Conservation (phyloP, 2,329 filamentous ascomycete species). For the Sporothrix schenckii region DNA sequence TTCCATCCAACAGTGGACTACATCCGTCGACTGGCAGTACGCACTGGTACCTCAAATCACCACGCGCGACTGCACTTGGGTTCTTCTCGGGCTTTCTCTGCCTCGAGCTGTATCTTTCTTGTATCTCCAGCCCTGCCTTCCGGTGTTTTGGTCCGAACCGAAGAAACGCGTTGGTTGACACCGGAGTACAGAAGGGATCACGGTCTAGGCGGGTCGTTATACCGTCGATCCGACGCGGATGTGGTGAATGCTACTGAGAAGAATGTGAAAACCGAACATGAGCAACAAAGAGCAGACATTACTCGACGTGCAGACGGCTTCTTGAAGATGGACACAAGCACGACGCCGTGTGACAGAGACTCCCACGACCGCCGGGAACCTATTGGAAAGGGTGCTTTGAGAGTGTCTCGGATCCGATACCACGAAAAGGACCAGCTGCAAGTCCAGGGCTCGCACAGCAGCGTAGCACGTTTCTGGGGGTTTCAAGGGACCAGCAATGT, state of each 20-base stretch:
- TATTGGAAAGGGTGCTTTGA: neutral
- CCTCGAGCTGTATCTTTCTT: neutral
- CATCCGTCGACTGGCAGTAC: no score
- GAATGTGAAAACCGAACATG: neutral
- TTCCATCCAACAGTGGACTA: neutral
- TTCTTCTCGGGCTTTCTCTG: neutral
- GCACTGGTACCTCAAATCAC: no score
- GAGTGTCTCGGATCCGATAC: conserved; percentile 14
- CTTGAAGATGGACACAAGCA: conserved; percentile 6
- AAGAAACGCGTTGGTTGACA: neutral
- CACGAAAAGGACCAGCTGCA: neutral
- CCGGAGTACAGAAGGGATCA: neutral
- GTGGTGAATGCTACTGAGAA: neutral
- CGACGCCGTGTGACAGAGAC: conserved; percentile 6
- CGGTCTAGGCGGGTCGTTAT: neutral
- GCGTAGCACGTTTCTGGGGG: neutral
- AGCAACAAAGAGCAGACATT: neutral
- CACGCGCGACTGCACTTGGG: neutral
- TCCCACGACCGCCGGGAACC: neutral
- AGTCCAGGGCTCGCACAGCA: neutral
- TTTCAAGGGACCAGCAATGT: neutral
- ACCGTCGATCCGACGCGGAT: neutral
- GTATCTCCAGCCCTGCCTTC: neutral
- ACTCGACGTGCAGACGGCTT: neutral
- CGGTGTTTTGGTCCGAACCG: neutral